Conservation (phyloP, 1,284 basidiomycete species). For the Tilletia walkeri region DNA sequence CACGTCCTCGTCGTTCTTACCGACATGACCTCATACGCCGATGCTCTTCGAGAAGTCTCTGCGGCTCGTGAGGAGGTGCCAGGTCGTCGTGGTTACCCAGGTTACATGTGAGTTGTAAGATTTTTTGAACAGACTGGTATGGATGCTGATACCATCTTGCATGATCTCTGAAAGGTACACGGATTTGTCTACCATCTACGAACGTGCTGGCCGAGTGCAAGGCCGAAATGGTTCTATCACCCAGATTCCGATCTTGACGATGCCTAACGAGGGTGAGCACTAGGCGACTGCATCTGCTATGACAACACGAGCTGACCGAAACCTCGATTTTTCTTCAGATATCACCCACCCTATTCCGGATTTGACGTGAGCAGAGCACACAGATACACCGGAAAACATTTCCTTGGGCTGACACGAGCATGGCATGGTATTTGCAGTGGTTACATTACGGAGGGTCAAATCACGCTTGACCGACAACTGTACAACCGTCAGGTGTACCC, state of each 20-base stretch:
- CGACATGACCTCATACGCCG: conserved; percentile 98
- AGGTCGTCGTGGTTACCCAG: conserved; percentile 96
- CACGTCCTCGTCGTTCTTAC: conserved; percentile 98
- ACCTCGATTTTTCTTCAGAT: conserved; percentile 58
- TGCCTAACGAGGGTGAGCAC: conserved; percentile 83
- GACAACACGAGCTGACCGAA: conserved; percentile 22
- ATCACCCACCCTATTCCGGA: conserved; percentile 99
- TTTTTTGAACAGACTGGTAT: neutral
- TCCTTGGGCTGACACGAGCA: no score
- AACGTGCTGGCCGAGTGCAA: conserved; percentile 96
- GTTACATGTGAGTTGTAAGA: conserved; percentile 74
- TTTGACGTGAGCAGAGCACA: conserved; percentile 62
- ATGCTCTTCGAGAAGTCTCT: conserved; percentile 92
- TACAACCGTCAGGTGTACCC: conserved; percentile 97
- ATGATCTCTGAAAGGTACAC: conserved; percentile 35
- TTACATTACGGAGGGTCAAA: conserved; percentile 98
- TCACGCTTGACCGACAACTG: conserved; percentile 88
- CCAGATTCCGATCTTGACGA: conserved; percentile 98
- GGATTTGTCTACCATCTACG: conserved; percentile 81
- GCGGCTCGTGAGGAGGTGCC: conserved; percentile 99
- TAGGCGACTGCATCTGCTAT: conserved; percentile 21
- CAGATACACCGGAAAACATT: no score
- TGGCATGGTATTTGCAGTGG: conserved; percentile 58
- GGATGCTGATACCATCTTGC: neutral
- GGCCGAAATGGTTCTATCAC: conserved; percentile 99